phyloP scores from a whole-genome alignment of 148 eudicot species.

The Salicornia ramosissima region DNA sequence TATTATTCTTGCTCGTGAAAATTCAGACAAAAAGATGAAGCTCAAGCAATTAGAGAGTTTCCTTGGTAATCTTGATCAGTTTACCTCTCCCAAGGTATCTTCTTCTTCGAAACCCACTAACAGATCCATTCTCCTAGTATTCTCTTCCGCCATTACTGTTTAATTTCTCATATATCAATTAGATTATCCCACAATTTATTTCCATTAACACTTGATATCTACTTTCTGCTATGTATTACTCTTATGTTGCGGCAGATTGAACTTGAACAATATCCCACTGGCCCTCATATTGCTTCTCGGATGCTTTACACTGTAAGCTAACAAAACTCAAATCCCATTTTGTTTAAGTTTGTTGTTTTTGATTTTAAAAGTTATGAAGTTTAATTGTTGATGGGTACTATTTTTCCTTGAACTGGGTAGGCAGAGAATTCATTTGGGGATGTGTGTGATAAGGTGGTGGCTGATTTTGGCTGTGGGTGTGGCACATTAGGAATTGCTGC shows the following conservation, averaged over 20 bases:
- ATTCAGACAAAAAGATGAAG: slow-evolving; percentile 93
- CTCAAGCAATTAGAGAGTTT: slow-evolving; percentile 90
- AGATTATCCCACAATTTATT: neutral
- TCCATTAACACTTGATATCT: neutral
- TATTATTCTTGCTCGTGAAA: too few relatives aligned
- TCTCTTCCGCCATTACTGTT: too few relatives aligned
- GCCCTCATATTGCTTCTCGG: slow-evolving; percentile 93
- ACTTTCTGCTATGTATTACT: neutral
- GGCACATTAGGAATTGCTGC: slow-evolving; percentile 95
- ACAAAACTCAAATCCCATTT: neutral
- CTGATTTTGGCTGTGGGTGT: slow-evolving; percentile 99
- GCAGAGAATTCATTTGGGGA: slow-evolving; percentile 94
- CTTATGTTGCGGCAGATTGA: slow-evolving; percentile 59
- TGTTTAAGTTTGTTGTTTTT: neutral
- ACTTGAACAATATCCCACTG: slow-evolving; percentile 96
- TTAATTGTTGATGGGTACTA: slow-evolving; percentile 23
- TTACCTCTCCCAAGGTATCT: slow-evolving; percentile 70
- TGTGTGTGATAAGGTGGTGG: slow-evolving; percentile 68
- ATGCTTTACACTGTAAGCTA: slow-evolving; percentile 76
- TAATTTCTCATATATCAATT: neutral
- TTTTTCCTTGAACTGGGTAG: slow-evolving; percentile 34
- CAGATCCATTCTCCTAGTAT: neutral
- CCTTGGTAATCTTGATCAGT: slow-evolving; percentile 82
- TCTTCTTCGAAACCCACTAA: neutral
- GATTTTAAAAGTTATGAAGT: neutral